Evolutionary conservation across 176 grass and related monocot genomes (phyloP), one percentile per base, ranked within the genome.

Genomic region (Eleusine coracana): DNA sequence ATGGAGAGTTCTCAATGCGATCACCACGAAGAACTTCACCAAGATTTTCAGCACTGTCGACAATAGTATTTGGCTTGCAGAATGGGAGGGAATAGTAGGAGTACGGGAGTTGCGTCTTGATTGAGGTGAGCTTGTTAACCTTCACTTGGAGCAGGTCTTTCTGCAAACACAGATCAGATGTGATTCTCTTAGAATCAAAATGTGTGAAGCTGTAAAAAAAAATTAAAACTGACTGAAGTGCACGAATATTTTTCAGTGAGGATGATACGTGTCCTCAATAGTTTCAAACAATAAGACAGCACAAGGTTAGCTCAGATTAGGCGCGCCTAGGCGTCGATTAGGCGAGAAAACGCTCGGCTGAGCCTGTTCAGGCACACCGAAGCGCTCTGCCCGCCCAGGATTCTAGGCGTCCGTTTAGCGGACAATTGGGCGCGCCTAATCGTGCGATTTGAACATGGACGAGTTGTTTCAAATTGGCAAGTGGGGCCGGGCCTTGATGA

Each of bases 11-110:
- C 73, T 97, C 91, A 12, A 97, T 97, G 36, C 94, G 88, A 68
- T 97, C 94, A 28, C 94, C 94, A n/a, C 91, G 94, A 81, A 97
- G 91, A 71, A 97, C 91, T 87, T 97, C 91, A 21, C 94, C 94
- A 2, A 97, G 86, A 75, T 97, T 97, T 83, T 97, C 91, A 14
- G 94, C 94, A 34, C 94, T 97, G 84, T 97, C 91, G 9, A 97
- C 76, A 18, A 97, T 93, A 50, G 71, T 84, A 59, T 91, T 74
- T 5, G 91, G 94, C 82, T 75, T 90, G 76, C 94, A 97, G 84
- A 91, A 97, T 65, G 94, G 91, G 16, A 97, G 94, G 75, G 94
- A 97, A 74, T 96, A 96, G 84, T 89, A 96, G 28, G 94, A 93
- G 80, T 97, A 97, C 3, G 94, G 94, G 68, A 97, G 91, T 10